Evolutionary conservation across 179 eudicot genomes (phyloP).

Genomic region (Amaranthus tricolor): DNA sequence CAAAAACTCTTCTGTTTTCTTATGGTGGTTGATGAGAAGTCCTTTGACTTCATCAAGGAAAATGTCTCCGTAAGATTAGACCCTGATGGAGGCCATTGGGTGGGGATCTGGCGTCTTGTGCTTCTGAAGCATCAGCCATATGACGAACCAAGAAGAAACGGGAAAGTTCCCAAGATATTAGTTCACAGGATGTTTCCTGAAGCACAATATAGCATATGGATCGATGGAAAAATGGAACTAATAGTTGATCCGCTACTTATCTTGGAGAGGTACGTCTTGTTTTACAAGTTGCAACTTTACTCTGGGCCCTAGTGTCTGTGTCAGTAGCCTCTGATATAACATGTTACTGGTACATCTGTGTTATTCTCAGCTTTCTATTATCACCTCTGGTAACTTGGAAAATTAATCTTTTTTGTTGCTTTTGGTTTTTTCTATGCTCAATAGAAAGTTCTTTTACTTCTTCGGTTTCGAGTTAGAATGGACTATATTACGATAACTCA

Average conservation of each 20-base stretch:
- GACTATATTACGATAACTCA: too few species aligned
- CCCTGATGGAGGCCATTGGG: constrained; percentile 83
- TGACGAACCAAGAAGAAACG: constrained; percentile 96
- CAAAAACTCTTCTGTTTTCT: constrained; percentile 84
- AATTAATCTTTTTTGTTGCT: neutral
- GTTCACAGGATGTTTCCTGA: constrained; percentile 89
- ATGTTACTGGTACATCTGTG: neutral
- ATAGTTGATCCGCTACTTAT: constrained; percentile 90
- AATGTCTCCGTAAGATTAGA: constrained; percentile 75
- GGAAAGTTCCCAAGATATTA: constrained; percentile 93
- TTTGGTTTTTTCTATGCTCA: neutral
- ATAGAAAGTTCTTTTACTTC: too few species aligned
- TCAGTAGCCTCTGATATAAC: neutral
- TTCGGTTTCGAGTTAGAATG: too few species aligned
- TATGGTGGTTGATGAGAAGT: constrained; percentile 92
- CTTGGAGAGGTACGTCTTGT: constrained; percentile 70
- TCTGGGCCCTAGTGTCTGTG: neutral
- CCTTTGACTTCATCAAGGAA: constrained; percentile 65
- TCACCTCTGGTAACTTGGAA: neutral
- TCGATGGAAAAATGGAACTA: constrained; percentile 99
- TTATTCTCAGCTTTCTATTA: neutral
- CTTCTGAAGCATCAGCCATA: constrained; percentile 80
- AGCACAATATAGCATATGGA: constrained; percentile 91
- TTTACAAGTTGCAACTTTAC: neutral
- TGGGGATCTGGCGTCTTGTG: constrained; percentile 93